Evolutionary conservation across 148 eudicot species (phyloP).

Genomic region (Vaccinium corymbosum): DNA sequence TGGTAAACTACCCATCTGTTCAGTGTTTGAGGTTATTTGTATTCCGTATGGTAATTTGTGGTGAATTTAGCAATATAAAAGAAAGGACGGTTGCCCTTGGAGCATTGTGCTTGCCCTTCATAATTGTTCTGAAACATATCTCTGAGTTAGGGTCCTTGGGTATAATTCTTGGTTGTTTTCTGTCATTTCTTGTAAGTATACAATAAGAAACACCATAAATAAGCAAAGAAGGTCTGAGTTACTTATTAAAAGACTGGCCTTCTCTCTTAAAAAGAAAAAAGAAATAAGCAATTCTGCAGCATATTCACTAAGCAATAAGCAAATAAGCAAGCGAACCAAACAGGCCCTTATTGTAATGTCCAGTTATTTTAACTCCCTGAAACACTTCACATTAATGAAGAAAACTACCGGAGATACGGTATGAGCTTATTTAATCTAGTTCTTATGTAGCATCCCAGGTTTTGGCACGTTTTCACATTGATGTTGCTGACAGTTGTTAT

Average conservation of each 20-base stretch:
- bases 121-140: background rate
- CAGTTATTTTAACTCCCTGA: background rate
- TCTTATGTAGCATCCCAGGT: background rate
- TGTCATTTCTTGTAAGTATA: background rate
- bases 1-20: background rate
- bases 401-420: background rate
- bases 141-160: background rate
- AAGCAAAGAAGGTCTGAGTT: background rate
- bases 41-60: background rate
- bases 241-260: too few relatives aligned
- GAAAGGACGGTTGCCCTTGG: background rate
- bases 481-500: background rate
- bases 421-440: slow-evolving; percentile 5
- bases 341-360: background rate
- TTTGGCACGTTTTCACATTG: background rate
- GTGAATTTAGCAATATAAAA: background rate
- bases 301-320: background rate
- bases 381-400: background rate
- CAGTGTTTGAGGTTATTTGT: background rate
- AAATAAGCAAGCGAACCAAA: background rate
- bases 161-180: background rate
- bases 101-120: background rate
- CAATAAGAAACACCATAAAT: background rate
- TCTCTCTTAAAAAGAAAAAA: too few relatives aligned
- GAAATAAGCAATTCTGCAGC: background rate